A percentile compares a stretch with the other conserved stretches of the same genome.
phyloP scores from a whole-genome alignment of 2,329 filamentous ascomycete genomes.

The Pseudogymnoascus sp. region DNA sequence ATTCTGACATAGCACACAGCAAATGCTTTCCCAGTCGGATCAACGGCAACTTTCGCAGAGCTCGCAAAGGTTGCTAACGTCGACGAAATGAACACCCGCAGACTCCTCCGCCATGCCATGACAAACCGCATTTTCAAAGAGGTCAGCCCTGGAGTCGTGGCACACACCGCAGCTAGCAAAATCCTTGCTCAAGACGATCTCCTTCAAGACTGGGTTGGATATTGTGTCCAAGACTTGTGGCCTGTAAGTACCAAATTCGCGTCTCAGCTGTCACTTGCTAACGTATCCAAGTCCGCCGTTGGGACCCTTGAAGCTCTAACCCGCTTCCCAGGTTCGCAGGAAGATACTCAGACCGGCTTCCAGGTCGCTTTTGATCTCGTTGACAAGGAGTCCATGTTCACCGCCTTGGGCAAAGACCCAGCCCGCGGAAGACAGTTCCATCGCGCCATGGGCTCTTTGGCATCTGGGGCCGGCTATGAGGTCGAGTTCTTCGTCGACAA shows the following conservation, averaged over 20 bases:
- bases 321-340: slow-evolving; percentile 39
- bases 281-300: slow-evolving; percentile 32
- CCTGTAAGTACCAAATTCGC: slow-evolving; percentile 14
- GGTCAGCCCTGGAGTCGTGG: slow-evolving; percentile 39
- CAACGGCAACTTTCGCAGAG: slow-evolving; percentile 37
- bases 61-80: slow-evolving; percentile 26
- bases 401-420: slow-evolving; percentile 41
- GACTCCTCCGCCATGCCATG: slow-evolving; percentile 45
- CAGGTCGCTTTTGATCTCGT: slow-evolving; percentile 42
- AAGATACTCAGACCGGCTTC: slow-evolving; percentile 41
- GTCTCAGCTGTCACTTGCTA: neutral
- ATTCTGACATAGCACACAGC: slow-evolving; percentile 28
- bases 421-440: slow-evolving; percentile 43
- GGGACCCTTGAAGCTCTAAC: slow-evolving; percentile 38
- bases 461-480: slow-evolving; percentile 48
- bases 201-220: slow-evolving; percentile 46
- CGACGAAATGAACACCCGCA: slow-evolving; percentile 34
- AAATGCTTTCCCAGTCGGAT: slow-evolving; percentile 40
- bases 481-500: slow-evolving; percentile 42
- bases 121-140: slow-evolving; percentile 48
- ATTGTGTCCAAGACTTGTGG: slow-evolving; percentile 45
- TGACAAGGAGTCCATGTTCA: slow-evolving; percentile 45
- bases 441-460: slow-evolving; percentile 45
- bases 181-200: slow-evolving; percentile 39
- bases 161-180: slow-evolving; percentile 46